A percentile compares a stretch with the other conserved stretches of the same genome.
These are phyloP conservation scores for Apiospora marii DNA, from an alignment of 2,329 filamentous ascomycete species.

Conservation along the genomic window DNA sequence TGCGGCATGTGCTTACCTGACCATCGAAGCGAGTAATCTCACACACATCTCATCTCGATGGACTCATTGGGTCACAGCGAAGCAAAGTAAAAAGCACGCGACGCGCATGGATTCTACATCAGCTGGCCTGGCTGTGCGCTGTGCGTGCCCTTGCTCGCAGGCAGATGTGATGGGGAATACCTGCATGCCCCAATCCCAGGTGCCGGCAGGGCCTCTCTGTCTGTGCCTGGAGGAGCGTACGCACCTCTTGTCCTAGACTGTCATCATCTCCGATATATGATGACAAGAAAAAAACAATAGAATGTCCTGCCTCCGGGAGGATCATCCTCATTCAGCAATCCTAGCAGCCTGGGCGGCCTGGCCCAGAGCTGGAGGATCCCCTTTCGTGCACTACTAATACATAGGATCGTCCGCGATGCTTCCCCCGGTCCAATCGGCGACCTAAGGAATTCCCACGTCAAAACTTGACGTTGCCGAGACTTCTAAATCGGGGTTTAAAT, in stretches of 20 bases:
- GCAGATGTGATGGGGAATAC: not conserved
- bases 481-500: not conserved
- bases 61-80: not conserved
- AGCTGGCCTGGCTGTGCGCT: too few relatives aligned
- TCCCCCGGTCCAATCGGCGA: slow-evolving; percentile 11
- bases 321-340: not conserved
- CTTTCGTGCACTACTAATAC: slow-evolving; percentile 9
- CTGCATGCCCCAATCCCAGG: not conserved
- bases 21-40: not conserved
- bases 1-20: not conserved
- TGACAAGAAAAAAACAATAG: not conserved
- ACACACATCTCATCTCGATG: not conserved
- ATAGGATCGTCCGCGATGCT: not conserved
- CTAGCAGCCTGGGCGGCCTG: not conserved
- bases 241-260: not conserved
- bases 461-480: not conserved
- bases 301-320: not conserved
- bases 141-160: not conserved
- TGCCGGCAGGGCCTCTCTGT: not conserved
- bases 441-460: not conserved
- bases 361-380: not conserved
- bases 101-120: not conserved
- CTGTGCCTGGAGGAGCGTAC: not conserved
- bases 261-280: slow-evolving; percentile 16
- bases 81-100: not conserved